Base-by-base conservation (phyloP, 306 rosid species). In the Vigna nakashimae region DNA sequence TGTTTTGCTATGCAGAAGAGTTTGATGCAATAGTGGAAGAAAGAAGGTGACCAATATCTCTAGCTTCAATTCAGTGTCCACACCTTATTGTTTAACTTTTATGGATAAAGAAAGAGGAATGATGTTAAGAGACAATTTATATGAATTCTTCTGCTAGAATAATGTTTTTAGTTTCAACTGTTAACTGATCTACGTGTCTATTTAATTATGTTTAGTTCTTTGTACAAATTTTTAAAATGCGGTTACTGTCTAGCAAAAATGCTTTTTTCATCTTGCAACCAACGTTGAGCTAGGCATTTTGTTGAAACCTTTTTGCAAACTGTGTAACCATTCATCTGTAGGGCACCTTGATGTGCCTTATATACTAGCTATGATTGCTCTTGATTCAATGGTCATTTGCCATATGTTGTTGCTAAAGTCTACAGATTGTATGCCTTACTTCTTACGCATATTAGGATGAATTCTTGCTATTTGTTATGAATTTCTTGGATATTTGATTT, bases 321-420 rank as follows among this genome's bases (percentile, higher is more conserved):
- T 36, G 6, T 53, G 69, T 73, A 22, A 75, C 17, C 62, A 71
- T 58, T 42, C 4, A 50, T 50, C 20, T 22, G 22, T 49, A 2
- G 22, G 66, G 77, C 76, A 48, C 8, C 74, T 60, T 15, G 42
- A 1, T 56, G 60, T 12, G 20, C 34, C 48, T 77, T 75, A 18
- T 26, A 0, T 36, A 18, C 43, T 30, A n/a, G 34, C 46, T 59
- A 13, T 68, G 40, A 53, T 36, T 60, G 6, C 64, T 36, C 38
- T 45, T 63, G 52, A 50, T 42, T 68, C 75, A 40, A 40, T 67
- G 59, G 15, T 16, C n/a, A 49, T 66, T 22, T 22, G 38, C 45
- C 75, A 65, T 71, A 40, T 55, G 67, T 58, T 55, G 67, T 58
- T 18, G 63, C 65, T 55, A 30, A 12, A 24, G 51, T 58, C 26